phyloP scores from a whole-genome alignment of 192 early-diverging fungal species.

The Umbelopsis sp. region DNA sequence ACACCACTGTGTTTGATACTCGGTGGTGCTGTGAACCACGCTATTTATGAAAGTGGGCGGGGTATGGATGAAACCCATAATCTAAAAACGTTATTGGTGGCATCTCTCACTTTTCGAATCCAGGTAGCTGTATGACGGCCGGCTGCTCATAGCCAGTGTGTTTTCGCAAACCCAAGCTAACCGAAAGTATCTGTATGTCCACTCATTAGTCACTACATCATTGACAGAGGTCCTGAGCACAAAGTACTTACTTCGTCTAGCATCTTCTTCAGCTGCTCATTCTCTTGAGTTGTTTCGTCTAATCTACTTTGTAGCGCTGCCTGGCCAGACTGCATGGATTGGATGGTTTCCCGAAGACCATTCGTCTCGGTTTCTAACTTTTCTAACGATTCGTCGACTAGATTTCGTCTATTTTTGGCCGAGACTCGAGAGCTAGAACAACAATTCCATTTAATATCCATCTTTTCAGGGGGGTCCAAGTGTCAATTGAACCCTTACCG shows the following conservation, averaged over 20 bases:
- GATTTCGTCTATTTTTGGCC: slow-evolving; percentile 51
- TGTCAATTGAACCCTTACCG: slow-evolving; percentile 48
- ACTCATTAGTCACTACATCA: background rate
- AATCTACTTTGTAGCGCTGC: slow-evolving; percentile 33
- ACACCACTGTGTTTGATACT: no score
- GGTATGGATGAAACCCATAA: background rate
- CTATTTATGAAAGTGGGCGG: background rate
- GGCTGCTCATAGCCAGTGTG: slow-evolving; percentile 49
- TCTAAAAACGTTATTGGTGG: background rate
- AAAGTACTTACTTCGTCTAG: slow-evolving; percentile 42
- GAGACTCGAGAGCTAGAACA: slow-evolving; percentile 46
- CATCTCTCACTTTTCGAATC: slow-evolving; percentile 4
- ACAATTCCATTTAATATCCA: background rate
- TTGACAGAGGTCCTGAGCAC: background rate
- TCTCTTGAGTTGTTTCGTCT: slow-evolving; percentile 46
- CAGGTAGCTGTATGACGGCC: slow-evolving; percentile 30
- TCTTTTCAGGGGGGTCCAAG: slow-evolving; percentile 1
- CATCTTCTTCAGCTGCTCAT: slow-evolving; percentile 42
- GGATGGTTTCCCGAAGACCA: slow-evolving; percentile 47
- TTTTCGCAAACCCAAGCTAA: slow-evolving; percentile 45
- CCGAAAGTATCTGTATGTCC: slow-evolving; percentile 42
- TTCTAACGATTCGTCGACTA: slow-evolving; percentile 58
- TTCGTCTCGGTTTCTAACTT: slow-evolving; percentile 48
- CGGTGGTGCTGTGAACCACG: no score
- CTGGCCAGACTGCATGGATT: slow-evolving; percentile 26